These are phyloP conservation scores for Xanthoconium separans DNA, from an alignment of 1,284 basidiomycete species.

Conservation along the genomic window DNA sequence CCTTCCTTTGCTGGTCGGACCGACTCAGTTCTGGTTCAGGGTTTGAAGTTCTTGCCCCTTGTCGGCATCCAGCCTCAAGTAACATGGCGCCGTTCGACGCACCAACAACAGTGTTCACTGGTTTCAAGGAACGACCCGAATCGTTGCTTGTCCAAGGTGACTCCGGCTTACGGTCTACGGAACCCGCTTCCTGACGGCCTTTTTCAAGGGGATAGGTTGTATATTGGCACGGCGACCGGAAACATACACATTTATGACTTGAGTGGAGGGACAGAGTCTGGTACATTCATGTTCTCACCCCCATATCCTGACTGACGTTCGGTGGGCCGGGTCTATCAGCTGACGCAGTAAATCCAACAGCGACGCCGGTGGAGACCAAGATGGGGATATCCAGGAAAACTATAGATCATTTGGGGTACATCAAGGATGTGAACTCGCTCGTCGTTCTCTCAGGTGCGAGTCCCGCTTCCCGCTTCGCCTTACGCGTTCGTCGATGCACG, in stretches of 20 bases:
- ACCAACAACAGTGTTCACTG: conserved; percentile 39
- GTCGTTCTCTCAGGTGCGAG: conserved; percentile 75
- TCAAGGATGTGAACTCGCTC: conserved; percentile 81
- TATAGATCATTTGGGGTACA: conserved; percentile 84
- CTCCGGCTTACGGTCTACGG: conserved; percentile 23
- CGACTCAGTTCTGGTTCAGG: background rate
- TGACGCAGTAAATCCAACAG: conserved; percentile 35
- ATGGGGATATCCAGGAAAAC: conserved; percentile 62
- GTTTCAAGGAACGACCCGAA: conserved; percentile 50
- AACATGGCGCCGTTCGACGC: conserved; percentile 46
- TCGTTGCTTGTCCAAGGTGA: conserved; percentile 38
- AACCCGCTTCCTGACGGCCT: conserved; percentile 1
- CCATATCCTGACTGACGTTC: background rate
- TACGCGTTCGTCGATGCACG: background rate
- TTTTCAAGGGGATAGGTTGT: conserved; percentile 71
- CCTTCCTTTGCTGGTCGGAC: background rate
- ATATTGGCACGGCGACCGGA: conserved; percentile 73
- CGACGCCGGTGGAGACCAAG: conserved; percentile 65
- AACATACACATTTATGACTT: conserved; percentile 65
- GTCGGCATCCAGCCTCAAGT: background rate
- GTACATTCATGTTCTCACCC: conserved; percentile 26
- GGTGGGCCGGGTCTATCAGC: conserved; percentile 12
- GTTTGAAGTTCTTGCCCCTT: background rate
- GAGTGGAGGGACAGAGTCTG: conserved; percentile 38
- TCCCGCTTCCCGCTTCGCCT: background rate